Conservation (phyloP, 441 rosid genomes). For the Corymbia calophylla region DNA sequence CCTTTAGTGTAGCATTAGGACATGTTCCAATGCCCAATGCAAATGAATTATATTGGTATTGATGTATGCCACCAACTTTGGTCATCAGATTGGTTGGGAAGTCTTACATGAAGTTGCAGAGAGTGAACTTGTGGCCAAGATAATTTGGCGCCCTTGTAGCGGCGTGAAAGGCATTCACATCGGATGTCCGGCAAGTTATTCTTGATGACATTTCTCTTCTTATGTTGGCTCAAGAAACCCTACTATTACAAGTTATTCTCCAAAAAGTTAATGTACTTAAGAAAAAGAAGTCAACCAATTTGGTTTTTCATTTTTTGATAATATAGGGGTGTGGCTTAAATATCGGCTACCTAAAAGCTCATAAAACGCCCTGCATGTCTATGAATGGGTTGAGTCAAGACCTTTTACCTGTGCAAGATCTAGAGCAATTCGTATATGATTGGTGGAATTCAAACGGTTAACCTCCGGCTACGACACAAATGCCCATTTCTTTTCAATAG, state of each 20-base stretch:
- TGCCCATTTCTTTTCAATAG: not conserved
- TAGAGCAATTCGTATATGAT: not conserved
- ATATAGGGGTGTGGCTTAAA: not conserved
- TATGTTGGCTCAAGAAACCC: slow-evolving; percentile 1
- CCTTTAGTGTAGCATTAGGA: too few species aligned
- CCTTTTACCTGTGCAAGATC: not conserved
- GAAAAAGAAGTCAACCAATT: not conserved
- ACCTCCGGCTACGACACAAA: not conserved
- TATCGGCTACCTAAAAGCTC: not conserved
- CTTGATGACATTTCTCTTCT: slow-evolving; percentile 20
- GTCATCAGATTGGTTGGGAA: not conserved
- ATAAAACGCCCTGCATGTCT: not conserved
- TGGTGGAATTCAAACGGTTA: not conserved
- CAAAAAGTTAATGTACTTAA: not conserved
- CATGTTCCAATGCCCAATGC: too few species aligned
- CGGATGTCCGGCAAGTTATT: slow-evolving; percentile 6
- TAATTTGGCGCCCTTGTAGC: slow-evolving; percentile 9
- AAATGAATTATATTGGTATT: too few species aligned
- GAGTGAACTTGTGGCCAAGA: slow-evolving; percentile 22
- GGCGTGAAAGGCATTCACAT: not conserved
- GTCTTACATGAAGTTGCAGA: slow-evolving; percentile 16
- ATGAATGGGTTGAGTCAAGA: not conserved
- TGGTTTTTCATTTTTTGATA: not conserved
- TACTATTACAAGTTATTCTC: not conserved
- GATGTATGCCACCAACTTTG: too few species aligned